Conservation (phyloP, 176 grass and related monocot genomes). For the Chrysopogon serrulatus region DNA sequence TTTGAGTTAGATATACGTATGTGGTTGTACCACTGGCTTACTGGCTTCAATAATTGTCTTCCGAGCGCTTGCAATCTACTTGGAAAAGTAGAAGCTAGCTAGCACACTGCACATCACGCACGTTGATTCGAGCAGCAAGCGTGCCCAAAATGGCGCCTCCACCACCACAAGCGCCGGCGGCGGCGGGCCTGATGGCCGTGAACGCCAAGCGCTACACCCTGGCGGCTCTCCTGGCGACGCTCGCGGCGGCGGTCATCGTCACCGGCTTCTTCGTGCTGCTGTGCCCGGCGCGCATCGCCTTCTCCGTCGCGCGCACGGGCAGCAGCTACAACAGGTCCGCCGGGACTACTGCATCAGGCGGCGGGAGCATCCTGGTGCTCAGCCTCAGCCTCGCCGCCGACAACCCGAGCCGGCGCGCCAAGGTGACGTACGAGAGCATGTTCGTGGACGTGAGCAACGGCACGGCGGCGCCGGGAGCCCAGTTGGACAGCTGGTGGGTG, state of each 20-base stretch:
- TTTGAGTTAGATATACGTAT: too few relatives aligned
- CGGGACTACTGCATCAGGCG: neutral
- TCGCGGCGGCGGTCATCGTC: neutral
- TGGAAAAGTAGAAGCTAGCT: too few relatives aligned
- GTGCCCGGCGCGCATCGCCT: neutral
- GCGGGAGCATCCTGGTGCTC: neutral
- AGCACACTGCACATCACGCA: too few relatives aligned
- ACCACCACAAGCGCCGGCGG: neutral
- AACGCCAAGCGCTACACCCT: neutral
- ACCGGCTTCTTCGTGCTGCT: neutral
- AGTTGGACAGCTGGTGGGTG: neutral
- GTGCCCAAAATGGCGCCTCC: neutral
- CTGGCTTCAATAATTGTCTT: too few relatives aligned
- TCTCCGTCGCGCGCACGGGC: neutral
- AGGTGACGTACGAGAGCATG: neutral
- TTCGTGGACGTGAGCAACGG: constrained; percentile 2
- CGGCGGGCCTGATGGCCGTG: neutral
- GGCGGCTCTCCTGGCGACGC: neutral
- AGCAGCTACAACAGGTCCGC: neutral
- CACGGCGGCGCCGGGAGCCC: neutral
- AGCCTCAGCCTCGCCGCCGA: neutral
- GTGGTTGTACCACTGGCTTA: too few relatives aligned
- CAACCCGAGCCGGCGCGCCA: neutral
- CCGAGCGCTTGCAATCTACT: neutral
- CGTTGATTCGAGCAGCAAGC: too few relatives aligned